Base-by-base conservation (phyloP, 331 rosid genomes). In the Prunus yedoensis region DNA sequence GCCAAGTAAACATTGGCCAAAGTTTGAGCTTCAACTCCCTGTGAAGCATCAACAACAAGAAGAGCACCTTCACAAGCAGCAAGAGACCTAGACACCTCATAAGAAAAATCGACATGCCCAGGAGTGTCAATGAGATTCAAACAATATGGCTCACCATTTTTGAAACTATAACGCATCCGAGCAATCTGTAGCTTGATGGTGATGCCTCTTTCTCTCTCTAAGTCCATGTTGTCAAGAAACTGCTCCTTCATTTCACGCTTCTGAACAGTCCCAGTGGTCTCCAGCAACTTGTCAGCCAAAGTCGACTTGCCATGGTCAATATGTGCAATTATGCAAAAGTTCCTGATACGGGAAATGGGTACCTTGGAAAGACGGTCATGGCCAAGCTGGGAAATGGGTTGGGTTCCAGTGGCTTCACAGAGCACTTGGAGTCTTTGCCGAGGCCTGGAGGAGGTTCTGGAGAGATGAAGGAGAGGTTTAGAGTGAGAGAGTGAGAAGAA, bases 51-150 rank as follows among this genome's bases (percentile, higher is more conserved):
- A 54, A 94, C 98, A 12, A 94, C 97, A 43, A 94, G 90, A 66
- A 91, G 94, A 41, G 97, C 98, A 49, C 98, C 98, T 82, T 94
- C 98, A 70, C 98, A 94, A 3, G 98, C 98, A 73, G 97, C 97
- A 41, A 94, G 89, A 41, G 98, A 94, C 64, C 98, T 84, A 68
- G 98, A 94, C 66, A 94, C 98, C 93, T 94, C 98, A 21, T 94
- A 94, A 15, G 97, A 91, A 83, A 94, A 94, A 83, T 94, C 98
- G 1, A 94, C 98, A 58, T 94, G 98, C n/a, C 98, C 98, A 0
- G 98, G 98, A 20, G 98, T 94, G 68, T 94, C 98, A 32, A 93
- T 94, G 30, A 94, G 74, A 83, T 94, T 94, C 58, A 94, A 80
- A 85, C 98, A 94, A 80, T 85, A 94, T 3, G 97, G 83, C 68